These are phyloP conservation scores for Aspergillus awamori DNA, from an alignment of 2,329 filamentous ascomycete species.

Conservation along the genomic window DNA sequence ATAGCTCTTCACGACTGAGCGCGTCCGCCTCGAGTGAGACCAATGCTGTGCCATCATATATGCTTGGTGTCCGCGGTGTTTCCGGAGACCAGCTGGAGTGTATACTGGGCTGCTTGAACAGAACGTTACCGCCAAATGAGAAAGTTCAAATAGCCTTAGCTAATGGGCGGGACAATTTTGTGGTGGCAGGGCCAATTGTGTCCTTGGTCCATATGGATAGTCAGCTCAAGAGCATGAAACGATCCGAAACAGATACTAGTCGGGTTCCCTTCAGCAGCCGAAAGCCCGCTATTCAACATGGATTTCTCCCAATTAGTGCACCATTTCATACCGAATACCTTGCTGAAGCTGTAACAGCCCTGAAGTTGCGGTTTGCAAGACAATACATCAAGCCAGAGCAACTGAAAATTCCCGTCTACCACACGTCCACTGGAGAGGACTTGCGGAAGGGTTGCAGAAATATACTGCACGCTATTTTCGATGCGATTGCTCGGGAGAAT, in stretches of 20 bases:
- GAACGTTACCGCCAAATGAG: not conserved
- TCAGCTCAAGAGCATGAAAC: conserved; percentile 8
- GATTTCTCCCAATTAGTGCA: conserved; percentile 46
- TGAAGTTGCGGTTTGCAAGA: conserved; percentile 22
- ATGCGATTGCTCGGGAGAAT: conserved; percentile 20
- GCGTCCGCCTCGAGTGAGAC: not conserved
- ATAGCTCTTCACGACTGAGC: not conserved
- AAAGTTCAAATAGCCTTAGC: conserved; percentile 15
- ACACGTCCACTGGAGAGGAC: conserved; percentile 34
- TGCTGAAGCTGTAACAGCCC: conserved; percentile 21
- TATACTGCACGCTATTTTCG: conserved; percentile 15
- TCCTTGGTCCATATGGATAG: conserved; percentile 18
- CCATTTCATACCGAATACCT: conserved; percentile 47
- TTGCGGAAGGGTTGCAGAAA: conserved; percentile 20
- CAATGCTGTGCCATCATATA: conserved; percentile 15
- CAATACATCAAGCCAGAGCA: conserved; percentile 10
- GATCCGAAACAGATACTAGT: conserved; percentile 17
- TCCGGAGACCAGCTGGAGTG: not conserved
- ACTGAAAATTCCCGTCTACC: conserved; percentile 36
- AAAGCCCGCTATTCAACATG: conserved; percentile 28
- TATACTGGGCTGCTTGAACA: conserved; percentile 14
- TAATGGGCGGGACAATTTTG: conserved; percentile 22
- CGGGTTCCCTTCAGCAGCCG: conserved; percentile 37
- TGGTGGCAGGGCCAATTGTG: conserved; percentile 20
- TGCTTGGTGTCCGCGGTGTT: conserved; percentile 22